phyloP scores from a whole-genome alignment of 1,284 basidiomycete species.

The Exobasidium rhododendri region DNA sequence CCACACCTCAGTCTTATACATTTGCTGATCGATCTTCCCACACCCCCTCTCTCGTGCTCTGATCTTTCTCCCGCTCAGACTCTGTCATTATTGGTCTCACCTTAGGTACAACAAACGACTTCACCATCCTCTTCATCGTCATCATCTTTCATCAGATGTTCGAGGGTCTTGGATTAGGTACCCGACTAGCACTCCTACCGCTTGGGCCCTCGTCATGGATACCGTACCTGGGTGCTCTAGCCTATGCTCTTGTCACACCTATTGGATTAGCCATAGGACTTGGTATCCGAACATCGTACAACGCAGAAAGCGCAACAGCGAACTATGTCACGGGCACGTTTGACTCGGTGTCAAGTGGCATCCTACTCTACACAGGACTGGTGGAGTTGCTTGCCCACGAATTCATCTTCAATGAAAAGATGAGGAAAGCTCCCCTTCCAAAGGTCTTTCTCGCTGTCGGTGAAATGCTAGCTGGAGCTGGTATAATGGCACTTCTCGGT shows the following conservation, averaged over 20 bases:
- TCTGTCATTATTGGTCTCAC: slow-evolving; percentile 28
- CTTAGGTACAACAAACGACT: slow-evolving; percentile 54
- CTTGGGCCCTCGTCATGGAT: slow-evolving; percentile 26
- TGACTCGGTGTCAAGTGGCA: slow-evolving; percentile 49
- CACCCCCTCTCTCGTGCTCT: not conserved
- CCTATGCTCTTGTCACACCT: slow-evolving; percentile 50
- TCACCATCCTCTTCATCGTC: slow-evolving; percentile 83
- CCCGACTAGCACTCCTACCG: slow-evolving; percentile 42
- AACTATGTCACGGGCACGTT: slow-evolving; percentile 51
- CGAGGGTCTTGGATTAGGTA: slow-evolving; percentile 53
- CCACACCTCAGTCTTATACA: not conserved
- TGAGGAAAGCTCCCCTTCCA: slow-evolving; percentile 50
- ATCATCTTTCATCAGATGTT: slow-evolving; percentile 65
- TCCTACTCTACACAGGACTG: slow-evolving; percentile 53
- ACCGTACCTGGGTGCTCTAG: slow-evolving; percentile 29
- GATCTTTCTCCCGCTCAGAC: not conserved
- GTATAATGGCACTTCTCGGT: slow-evolving; percentile 58
- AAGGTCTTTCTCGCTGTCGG: slow-evolving; percentile 46
- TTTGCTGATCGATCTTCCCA: slow-evolving; percentile 13
- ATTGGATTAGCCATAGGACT: slow-evolving; percentile 53
- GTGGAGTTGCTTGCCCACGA: slow-evolving; percentile 53
- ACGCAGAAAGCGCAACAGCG: slow-evolving; percentile 44
- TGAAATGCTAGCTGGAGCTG: slow-evolving; percentile 56
- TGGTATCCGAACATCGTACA: slow-evolving; percentile 48
- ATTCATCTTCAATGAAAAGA: slow-evolving; percentile 55